Conservation (phyloP, 179 eudicot species). For the Amaranthus tricolor region DNA sequence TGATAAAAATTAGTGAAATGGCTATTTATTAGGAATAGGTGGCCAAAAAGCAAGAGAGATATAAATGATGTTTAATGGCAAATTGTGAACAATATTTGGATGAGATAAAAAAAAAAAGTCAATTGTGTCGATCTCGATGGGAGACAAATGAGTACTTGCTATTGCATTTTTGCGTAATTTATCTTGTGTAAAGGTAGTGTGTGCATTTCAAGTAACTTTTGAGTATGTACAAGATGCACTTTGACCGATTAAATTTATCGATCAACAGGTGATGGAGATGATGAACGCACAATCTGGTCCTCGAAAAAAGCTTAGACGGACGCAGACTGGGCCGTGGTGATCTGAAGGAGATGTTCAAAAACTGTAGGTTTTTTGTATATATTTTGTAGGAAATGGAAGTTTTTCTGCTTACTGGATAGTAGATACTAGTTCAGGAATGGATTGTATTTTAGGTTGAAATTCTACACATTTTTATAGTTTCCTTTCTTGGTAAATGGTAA, state of each 20-base stretch:
- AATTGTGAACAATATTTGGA: too few relatives aligned
- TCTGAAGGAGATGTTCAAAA: neutral
- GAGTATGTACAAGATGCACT: too few relatives aligned
- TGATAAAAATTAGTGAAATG: too few relatives aligned
- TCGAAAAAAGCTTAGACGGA: conserved; percentile 38
- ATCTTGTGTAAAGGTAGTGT: too few relatives aligned
- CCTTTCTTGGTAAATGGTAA: conserved; percentile 4
- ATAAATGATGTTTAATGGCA: too few relatives aligned
- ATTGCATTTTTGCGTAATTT: too few relatives aligned
- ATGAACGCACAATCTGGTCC: conserved; percentile 35
- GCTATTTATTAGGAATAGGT: too few relatives aligned
- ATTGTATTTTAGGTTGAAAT: conserved; percentile 22
- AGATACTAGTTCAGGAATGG: conserved; percentile 1
- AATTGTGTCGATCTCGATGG: too few relatives aligned
- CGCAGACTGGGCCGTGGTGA: conserved; percentile 43
- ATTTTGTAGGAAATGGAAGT: conserved; percentile 23
- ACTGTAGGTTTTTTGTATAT: conserved; percentile 32
- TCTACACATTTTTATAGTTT: conserved; percentile 14
- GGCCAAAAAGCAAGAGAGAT: too few relatives aligned
- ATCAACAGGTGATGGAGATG: conserved; percentile 37
- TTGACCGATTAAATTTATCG: neutral
- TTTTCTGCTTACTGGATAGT: conserved; percentile 18
- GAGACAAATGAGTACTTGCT: too few relatives aligned
- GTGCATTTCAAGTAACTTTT: too few relatives aligned
- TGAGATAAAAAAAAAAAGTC: too few relatives aligned